phyloP scores from a whole-genome alignment of 2,329 filamentous ascomycete genomes.

The Claviceps humidiphila region DNA sequence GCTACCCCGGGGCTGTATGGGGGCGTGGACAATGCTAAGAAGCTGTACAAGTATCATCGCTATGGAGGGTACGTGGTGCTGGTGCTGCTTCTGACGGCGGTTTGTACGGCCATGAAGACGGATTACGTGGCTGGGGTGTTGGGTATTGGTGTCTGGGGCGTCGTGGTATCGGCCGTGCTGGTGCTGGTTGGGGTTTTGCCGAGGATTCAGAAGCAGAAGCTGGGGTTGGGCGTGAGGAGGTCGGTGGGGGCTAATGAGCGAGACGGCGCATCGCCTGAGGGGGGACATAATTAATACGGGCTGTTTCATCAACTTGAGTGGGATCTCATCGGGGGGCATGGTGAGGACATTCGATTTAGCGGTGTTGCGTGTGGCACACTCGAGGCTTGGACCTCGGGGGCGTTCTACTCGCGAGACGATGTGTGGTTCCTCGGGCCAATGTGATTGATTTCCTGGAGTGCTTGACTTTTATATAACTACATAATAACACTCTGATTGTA shows the following conservation, averaged over 20 bases:
- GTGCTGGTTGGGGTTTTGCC: conserved; percentile 61
- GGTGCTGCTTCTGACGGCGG: conserved; percentile 57
- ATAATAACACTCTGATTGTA: too few relatives aligned
- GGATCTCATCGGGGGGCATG: too few relatives aligned
- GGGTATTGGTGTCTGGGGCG: conserved; percentile 63
- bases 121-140: conserved; percentile 56
- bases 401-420: too few relatives aligned
- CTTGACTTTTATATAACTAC: too few relatives aligned
- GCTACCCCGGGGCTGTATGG: conserved; percentile 63
- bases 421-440: too few relatives aligned
- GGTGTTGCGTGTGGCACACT: too few relatives aligned
- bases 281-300: too few relatives aligned
- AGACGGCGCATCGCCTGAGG: too few relatives aligned
- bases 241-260: neutral
- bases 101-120: conserved; percentile 64
- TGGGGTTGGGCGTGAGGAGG: conserved; percentile 1
- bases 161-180: conserved; percentile 51
- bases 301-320: too few relatives aligned
- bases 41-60: conserved; percentile 83
- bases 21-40: conserved; percentile 65
- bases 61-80: conserved; percentile 62
- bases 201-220: conserved; percentile 68
- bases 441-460: too few relatives aligned
- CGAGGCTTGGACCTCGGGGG: too few relatives aligned
- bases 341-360: too few relatives aligned